Base-by-base conservation (phyloP, 305 asterid genomes). In the Andrographis paniculata region DNA sequence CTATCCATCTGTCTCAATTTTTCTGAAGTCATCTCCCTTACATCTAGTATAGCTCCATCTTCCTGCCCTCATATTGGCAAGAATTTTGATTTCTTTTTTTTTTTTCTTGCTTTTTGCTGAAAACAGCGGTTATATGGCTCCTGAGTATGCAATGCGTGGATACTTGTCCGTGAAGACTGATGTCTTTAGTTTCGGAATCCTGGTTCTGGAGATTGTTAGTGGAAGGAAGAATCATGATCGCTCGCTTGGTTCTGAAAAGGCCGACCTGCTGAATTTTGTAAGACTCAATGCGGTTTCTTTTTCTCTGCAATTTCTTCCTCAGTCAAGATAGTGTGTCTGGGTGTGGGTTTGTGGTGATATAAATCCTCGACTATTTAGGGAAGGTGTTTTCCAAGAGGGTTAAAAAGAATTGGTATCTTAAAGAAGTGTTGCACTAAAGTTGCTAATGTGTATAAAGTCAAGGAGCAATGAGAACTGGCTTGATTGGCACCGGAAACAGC, bases 81-180 rank as follows among this genome's bases (percentile, higher is more conserved):
- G 2, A 6, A 13, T 13, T 13, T n/a, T 1, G 14, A 23, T 18
- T 24, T 23, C 53, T 56, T 53, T 19, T 43, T 13, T 17, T 19
- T 37, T 50, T 35, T 28, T 20, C 42, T 1, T 42, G 16, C n/a
- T 48, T 22, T 60, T 47, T 65, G 28, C 30, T 55, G 38, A 46
- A 14, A 58, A 71, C 80, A 85, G 95, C 61, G 95, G 95, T 27
- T 85, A 85, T 56, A 84, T 84, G 93, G 88, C 95, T 50, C 95
- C 95, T 0, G 95, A 84, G 62, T 84, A 84, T 62, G 93, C 93
- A 46, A 51, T 84, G 39, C 84, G 61, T 42, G 95, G 95, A 58
- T 76, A 74, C 51, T 59, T 84, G 51, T 78, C 95, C 1, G 93
- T 76, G 58, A 84, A 84, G 78, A 68, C 93, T 8, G 93, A 84